A percentile compares a stretch with the other conserved stretches of the same genome.
These are phyloP conservation scores for Candida pini DNA, from an alignment of 805 yeast genomes.

Conservation along the genomic window DNA sequence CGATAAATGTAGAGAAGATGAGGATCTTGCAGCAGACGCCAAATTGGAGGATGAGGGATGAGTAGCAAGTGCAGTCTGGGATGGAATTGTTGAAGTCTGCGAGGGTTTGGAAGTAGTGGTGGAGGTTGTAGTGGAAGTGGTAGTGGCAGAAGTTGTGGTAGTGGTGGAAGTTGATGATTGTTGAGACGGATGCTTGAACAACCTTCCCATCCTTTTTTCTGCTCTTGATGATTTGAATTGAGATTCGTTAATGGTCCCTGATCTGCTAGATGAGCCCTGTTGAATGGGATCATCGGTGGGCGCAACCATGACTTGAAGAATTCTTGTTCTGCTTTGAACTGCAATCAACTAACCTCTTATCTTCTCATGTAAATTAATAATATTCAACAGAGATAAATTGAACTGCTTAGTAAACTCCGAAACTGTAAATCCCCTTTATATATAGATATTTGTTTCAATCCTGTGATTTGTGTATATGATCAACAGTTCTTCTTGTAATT, in stretches of 20 bases:
- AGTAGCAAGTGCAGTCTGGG: too few relatives aligned
- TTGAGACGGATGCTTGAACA: constrained; percentile 22
- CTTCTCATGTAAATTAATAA: too few relatives aligned
- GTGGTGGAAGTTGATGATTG: constrained; percentile 4
- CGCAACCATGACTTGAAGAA: not conserved
- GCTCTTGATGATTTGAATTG: constrained; percentile 26
- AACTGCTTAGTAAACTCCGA: too few relatives aligned
- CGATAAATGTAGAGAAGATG: constrained; percentile 5
- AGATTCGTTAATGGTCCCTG: constrained; percentile 27
- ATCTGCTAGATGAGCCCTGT: constrained; percentile 11
- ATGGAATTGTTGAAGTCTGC: too few relatives aligned
- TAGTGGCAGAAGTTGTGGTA: constrained; percentile 5
- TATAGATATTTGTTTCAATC: too few relatives aligned
- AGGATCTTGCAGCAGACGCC: constrained; percentile 2
- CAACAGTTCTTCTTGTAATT: too few relatives aligned
- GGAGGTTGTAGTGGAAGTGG: constrained; percentile 1
- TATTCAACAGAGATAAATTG: too few relatives aligned
- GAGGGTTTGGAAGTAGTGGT: constrained; percentile 5
- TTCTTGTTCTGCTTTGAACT: not conserved
- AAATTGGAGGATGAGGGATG: too few relatives aligned
- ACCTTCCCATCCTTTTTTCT: constrained; percentile 30
- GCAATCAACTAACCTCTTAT: too few relatives aligned
- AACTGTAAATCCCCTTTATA: too few relatives aligned
- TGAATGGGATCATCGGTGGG: constrained; percentile 7
- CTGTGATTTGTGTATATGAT: too few relatives aligned